These are phyloP conservation scores for Diutina ranongensis DNA, from an alignment of 1,139 yeast genomes.

Conservation along the genomic window DNA sequence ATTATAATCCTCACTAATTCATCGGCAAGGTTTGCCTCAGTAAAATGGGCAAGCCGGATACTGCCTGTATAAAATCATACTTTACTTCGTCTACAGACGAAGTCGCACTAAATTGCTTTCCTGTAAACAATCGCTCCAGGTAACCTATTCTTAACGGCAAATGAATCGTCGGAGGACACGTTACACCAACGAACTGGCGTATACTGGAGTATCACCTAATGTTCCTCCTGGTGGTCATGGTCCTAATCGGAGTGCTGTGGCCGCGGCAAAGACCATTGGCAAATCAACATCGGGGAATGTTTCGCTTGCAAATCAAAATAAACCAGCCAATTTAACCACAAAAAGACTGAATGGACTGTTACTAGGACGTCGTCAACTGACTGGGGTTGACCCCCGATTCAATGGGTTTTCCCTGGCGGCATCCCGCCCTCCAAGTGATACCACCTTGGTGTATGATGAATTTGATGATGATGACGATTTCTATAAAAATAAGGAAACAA, in stretches of 20 bases:
- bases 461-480: neutral
- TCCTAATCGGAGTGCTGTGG: neutral
- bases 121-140: neutral
- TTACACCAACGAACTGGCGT: slow-evolving; percentile 1
- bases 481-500: neutral
- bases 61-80: neutral
- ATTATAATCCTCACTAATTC: too few species aligned
- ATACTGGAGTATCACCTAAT: neutral
- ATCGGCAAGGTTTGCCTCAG: too few species aligned
- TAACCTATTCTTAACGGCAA: neutral
- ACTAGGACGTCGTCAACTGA: slow-evolving; percentile 1
- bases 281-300: neutral
- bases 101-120: neutral
- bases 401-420: neutral
- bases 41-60: too few species aligned
- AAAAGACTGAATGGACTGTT: slow-evolving; percentile 5
- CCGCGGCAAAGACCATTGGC: slow-evolving; percentile 1
- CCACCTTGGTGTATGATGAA: slow-evolving; percentile 3
- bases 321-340: neutral
- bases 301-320: neutral
- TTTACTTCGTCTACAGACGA: neutral
- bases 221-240: neutral
- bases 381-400: neutral
- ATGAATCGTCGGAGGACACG: slow-evolving; percentile 5
- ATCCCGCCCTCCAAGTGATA: neutral